These are phyloP conservation scores for Cladobotryum mycophilum DNA, from an alignment of 2,329 filamentous ascomycete genomes.

Conservation along the genomic window DNA sequence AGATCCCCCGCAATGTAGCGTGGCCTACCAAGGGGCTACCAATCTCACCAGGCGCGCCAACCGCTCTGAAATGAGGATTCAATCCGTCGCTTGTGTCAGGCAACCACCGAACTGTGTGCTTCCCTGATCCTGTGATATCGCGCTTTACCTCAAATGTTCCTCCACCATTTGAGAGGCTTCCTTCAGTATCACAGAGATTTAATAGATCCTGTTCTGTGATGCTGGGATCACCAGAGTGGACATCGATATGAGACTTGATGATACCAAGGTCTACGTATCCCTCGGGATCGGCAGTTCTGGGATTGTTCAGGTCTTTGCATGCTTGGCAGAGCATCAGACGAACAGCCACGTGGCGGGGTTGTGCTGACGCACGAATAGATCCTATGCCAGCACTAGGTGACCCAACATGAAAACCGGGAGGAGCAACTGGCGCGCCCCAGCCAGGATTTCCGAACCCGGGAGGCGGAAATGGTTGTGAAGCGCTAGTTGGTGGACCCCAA, in stretches of 20 bases:
- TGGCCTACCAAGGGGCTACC: slow-evolving; percentile 56
- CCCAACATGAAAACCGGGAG: slow-evolving; percentile 28
- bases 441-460: slow-evolving; percentile 40
- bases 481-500: slow-evolving; percentile 35
- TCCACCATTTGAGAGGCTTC: slow-evolving; percentile 77
- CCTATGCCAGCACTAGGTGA: slow-evolving; percentile 25
- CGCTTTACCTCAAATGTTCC: slow-evolving; percentile 72
- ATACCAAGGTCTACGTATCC: slow-evolving; percentile 64
- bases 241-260: slow-evolving; percentile 61
- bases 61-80: slow-evolving; percentile 35
- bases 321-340: slow-evolving; percentile 71
- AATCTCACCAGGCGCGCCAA: slow-evolving; percentile 61
- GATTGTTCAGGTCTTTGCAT: slow-evolving; percentile 56
- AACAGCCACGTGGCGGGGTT: slow-evolving; percentile 61
- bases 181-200: slow-evolving; percentile 85
- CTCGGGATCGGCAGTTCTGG: slow-evolving; percentile 38
- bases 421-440: slow-evolving; percentile 30
- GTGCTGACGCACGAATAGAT: slow-evolving; percentile 31
- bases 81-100: slow-evolving; percentile 42
- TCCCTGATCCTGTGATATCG: slow-evolving; percentile 34
- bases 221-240: slow-evolving; percentile 36
- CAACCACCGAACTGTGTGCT: slow-evolving; percentile 47
- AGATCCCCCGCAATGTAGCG: slow-evolving; percentile 31
- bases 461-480: slow-evolving; percentile 35
- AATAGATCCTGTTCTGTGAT: slow-evolving; percentile 61